Evolutionary conservation across 495 filamentous ascomycete species (phyloP).

Genomic region (Chaetomium tenue): DNA sequence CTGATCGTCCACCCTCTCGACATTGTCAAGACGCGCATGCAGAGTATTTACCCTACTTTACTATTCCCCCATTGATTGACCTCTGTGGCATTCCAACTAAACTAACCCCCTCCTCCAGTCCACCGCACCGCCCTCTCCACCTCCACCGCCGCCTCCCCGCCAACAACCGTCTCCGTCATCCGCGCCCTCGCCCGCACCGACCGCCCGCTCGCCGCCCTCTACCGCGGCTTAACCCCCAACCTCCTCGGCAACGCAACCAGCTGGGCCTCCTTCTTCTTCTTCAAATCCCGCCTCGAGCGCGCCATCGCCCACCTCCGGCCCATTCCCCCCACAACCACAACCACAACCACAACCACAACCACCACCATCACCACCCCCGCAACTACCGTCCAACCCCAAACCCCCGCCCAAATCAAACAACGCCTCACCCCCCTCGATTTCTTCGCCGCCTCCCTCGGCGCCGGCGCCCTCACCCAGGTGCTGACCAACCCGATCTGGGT

Average conservation of each 20-base stretch:
- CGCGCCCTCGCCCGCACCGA: constrained; percentile 43
- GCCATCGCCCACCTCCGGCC: constrained; percentile 31
- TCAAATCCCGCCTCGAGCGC: constrained; percentile 51
- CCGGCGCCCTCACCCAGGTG: constrained; percentile 71
- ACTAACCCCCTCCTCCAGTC: constrained; percentile 27
- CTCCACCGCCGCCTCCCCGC: constrained; percentile 29
- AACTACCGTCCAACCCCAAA: not conserved
- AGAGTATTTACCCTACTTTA: constrained; percentile 55
- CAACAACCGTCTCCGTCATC: constrained; percentile 49
- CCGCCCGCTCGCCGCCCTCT: constrained; percentile 62
- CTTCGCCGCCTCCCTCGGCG: constrained; percentile 73
- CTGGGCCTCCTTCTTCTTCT: constrained; percentile 90
- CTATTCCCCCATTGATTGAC: not conserved
- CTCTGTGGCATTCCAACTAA: not conserved
- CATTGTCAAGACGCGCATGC: constrained; percentile 91
- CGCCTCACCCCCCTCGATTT: constrained; percentile 70
- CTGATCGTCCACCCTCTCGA: constrained; percentile 84
- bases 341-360: not conserved
- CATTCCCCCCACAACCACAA: not conserved
- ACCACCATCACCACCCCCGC: not conserved
- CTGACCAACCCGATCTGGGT: constrained; percentile 98
- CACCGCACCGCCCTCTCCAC: constrained; percentile 39
- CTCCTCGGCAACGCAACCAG: constrained; percentile 83
- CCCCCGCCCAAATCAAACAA: not conserved
- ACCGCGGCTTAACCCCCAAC: constrained; percentile 87